Evolutionary conservation across 441 rosid species (phyloP), one percentile per base, ranked within the genome.

Genomic region (Populus hybrid): DNA sequence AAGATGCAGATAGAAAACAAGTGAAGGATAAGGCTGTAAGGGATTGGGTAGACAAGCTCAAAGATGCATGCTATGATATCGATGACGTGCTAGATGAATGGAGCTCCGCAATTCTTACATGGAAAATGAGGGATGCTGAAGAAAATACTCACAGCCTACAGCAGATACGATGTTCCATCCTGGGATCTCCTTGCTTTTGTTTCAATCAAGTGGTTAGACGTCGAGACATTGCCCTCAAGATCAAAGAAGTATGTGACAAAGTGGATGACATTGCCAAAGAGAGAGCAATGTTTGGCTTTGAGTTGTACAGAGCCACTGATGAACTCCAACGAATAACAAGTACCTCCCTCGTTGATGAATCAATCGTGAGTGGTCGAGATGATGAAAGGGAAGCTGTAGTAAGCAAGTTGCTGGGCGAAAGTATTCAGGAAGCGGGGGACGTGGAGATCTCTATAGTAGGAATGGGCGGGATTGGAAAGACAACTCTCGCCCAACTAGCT

Each of bases 381-480:
- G 8, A 0, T 42, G n/a, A 71, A 11, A 46, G 1, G 35, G 1
- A 3, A 28, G 6, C 0, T 21, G 0, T 71, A 7, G 18, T 71
- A 10, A 16, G 28, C 18, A 21, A 6, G 74, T 1, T 71, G 35
- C 0, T 40, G 18, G 9, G 0, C 0, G 57, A 46, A 21, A 26
- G 28, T n/a, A 23, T 5, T 10, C 14, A 16, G 0, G 23, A 9
- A 0, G 12, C 1, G 0, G 0, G 0, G 0, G 6, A 14, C 0
- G 23, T 71, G 14, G 8, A 20, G 3, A 35, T 77, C 23, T 26
- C 74, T 23, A 8, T 77, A 0, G 36, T 70, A 42, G 79, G 79
- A 10, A 6, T 69, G 54, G 79, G 74, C 3, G 75, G 80, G 1
- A 8, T 77, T n/a, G 80, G 76, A 4, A 77, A 77, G 7, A 77